Evolutionary conservation across 2,329 filamentous ascomycete genomes (phyloP), one percentile per base, ranked within the genome.

Genomic region (Aspergillus ochraceus): DNA sequence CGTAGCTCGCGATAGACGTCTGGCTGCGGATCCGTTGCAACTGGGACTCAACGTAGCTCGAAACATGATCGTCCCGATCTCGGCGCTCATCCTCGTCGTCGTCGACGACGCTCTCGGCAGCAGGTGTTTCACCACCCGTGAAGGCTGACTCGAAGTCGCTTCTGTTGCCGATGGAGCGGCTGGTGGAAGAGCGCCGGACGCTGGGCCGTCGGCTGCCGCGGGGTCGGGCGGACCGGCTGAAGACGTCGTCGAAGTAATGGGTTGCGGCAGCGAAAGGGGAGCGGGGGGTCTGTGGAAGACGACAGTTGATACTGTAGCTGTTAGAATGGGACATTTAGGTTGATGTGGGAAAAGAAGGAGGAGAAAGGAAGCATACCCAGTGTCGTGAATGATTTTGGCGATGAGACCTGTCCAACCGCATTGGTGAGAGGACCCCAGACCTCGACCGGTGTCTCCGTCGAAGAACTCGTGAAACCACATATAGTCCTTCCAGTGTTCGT

Each of bases 391-490:
- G 86, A 98, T 90, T 77, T 96, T 93, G 26, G 94, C 94, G 74
- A 98, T 92, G 66, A 98, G 78, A 24, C 94, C 94, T 42, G 94
- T 97, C 94, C 95, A 98, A 53, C 94, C 94, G 72, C 92, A 97
- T 76, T 98, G 95, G 76, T 98, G 95, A 52, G 89, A 94, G 42
- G 94, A 92, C 59, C 94, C 94, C 1, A 98, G 84, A 17, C 95
- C 94, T 66, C 92, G 89, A 14, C 94, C 94, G 54, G 83, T 88
- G 74, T 98, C 93, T 45, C 92, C 94, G 72, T 98, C 94, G 73
- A 98, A 98, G 82, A 96, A 98, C 75, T 98, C 94, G 73, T 96
- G 90, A 83, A 96, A 98, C 91, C 92, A 97, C 69, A 98, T 82
- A 70, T 93, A 87, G 70, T 96, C 93, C 75, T 90, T 94, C 94